Evolutionary conservation across 2,329 filamentous ascomycete species (phyloP), one percentile per base, ranked within the genome.

Genomic region (Aspergillus vadensis): DNA sequence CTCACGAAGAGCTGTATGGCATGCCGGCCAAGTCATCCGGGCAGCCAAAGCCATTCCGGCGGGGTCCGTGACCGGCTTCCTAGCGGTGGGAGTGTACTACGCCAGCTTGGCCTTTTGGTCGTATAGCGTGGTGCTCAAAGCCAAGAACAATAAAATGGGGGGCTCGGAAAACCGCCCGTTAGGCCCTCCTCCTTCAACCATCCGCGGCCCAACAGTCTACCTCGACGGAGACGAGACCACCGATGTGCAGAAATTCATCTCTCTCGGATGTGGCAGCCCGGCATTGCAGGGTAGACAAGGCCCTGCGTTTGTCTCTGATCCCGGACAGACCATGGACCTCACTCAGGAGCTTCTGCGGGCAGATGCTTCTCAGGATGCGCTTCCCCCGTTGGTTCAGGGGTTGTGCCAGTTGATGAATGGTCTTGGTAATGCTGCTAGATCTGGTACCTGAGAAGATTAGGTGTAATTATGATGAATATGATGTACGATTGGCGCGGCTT

Each of bases 21-120:
- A 88, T 65, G 88, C 89, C 1, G 88, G 86, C 0, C 89, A 90
- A 71, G 81, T 89, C 1, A 71, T 91, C 5, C 82, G 86, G 7
- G 82, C 84, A 43, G 88, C 86, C 2, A 84, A 82, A 67, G 62
- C 76, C 51, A 83, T 88, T 51, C 81, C 85, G 0, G 71, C 77
- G 1, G 80, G 82, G 0, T 79, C 83, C 10, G 73, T 91, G 3
- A 84, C 85, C 47, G 86, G 88, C 63, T 91, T 91, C 70, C 85
- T 86, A 63, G 87, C 88, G 0, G 84, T 91, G 6, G 86, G 85
- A 0, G 82, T 91, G 0, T 89, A 91, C 69, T 88, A 91, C 68
- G 88, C 89, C 1, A 83, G 84, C 12, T 77, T 92, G 4, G 85
- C 86, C 0, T 77, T 91, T 43, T 92, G 90, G 90, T 84, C 84